Percentiles rank a stretch among this genome's conserved stretches.
Conservation (phyloP, 1,284 basidiomycete species). For the Papiliotrema flavescens region DNA sequence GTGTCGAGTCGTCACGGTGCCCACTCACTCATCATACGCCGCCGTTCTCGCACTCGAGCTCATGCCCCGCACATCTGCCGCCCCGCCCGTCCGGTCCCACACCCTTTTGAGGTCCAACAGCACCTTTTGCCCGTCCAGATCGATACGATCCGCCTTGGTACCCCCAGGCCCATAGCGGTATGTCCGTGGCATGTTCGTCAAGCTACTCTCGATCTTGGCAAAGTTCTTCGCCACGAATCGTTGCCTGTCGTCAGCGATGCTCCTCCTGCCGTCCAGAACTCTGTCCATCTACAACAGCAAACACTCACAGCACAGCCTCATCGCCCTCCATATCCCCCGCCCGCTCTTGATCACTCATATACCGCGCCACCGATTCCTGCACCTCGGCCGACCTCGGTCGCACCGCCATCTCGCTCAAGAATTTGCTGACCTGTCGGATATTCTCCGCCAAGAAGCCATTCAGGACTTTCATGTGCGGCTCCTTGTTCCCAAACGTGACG, state of each 20-base stretch:
- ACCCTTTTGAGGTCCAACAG: slow-evolving; percentile 72
- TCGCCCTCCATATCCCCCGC: slow-evolving; percentile 36
- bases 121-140: slow-evolving; percentile 63
- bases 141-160: slow-evolving; percentile 41
- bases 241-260: slow-evolving; percentile 22
- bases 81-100: slow-evolving; percentile 71
- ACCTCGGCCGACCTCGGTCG: slow-evolving; percentile 37
- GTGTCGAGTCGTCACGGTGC: not conserved
- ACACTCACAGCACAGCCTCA: slow-evolving; percentile 33
- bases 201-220: slow-evolving; percentile 24
- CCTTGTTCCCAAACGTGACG: slow-evolving; percentile 82
- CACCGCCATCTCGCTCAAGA: slow-evolving; percentile 74
- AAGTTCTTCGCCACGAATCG: slow-evolving; percentile 38
- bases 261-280: not conserved
- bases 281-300: not conserved
- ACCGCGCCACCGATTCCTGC: slow-evolving; percentile 27
- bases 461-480: slow-evolving; percentile 71
- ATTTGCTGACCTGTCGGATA: slow-evolving; percentile 74
- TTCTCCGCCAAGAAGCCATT: slow-evolving; percentile 75
- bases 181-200: slow-evolving; percentile 28
- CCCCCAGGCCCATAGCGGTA: slow-evolving; percentile 15
- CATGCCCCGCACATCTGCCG: slow-evolving; percentile 62
- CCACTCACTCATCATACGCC: slow-evolving; percentile 41
- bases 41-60: slow-evolving; percentile 55
- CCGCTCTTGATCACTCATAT: slow-evolving; percentile 34